These are phyloP conservation scores for Durio zibethinus DNA, from an alignment of 345 rosid species.

Conservation along the genomic window DNA sequence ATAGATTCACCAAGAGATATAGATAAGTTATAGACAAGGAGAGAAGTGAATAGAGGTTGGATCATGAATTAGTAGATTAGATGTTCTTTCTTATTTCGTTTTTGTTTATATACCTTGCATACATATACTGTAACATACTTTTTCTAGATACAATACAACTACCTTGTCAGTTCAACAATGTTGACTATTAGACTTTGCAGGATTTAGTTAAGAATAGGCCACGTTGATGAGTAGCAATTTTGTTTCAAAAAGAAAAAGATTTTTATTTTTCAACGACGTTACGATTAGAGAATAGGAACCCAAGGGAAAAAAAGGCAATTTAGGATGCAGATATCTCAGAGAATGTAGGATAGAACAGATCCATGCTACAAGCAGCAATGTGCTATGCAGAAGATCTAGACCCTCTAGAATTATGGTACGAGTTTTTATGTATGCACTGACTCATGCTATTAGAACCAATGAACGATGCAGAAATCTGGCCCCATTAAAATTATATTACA, in stretches of 20 bases:
- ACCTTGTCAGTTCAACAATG: neutral
- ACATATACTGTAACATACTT: neutral
- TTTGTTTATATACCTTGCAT: neutral
- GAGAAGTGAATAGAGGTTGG: no score
- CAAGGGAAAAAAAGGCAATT: neutral
- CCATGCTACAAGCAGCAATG: neutral
- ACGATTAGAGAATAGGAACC: neutral
- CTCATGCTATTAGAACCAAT: neutral
- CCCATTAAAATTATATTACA: neutral
- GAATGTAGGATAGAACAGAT: neutral
- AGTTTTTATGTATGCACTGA: neutral
- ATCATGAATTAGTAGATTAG: neutral
- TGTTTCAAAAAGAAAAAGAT: no score
- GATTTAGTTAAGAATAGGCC: neutral
- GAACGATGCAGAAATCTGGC: neutral
- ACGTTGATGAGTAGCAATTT: neutral
- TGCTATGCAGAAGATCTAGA: neutral
- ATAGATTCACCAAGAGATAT: neutral
- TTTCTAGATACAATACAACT: neutral
- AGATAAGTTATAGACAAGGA: no score
- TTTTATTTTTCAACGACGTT: no score
- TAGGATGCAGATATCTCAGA: neutral
- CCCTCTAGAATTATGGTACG: neutral
- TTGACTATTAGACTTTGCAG: neutral
- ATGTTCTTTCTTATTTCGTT: no score